These are phyloP conservation scores for Hypomyces rosellus DNA, from an alignment of 2,329 filamentous ascomycete genomes.

Conservation along the genomic window DNA sequence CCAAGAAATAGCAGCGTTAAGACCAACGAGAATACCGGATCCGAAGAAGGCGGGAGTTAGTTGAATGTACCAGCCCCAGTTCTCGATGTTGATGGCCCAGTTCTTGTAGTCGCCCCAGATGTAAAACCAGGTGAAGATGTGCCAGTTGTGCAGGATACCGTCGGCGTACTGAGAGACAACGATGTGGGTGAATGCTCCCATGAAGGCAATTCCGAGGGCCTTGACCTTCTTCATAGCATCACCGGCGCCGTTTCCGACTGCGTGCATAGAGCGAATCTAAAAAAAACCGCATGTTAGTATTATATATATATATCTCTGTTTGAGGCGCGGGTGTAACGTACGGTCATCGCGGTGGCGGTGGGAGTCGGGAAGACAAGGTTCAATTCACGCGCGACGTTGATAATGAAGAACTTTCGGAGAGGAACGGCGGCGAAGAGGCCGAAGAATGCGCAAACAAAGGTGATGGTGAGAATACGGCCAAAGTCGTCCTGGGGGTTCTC, in stretches of 20 bases:
- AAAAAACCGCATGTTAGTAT: not conserved
- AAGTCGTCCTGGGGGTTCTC: slow-evolving; percentile 49
- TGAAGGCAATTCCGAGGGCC: slow-evolving; percentile 46
- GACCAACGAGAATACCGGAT: slow-evolving; percentile 43
- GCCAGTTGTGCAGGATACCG: slow-evolving; percentile 56
- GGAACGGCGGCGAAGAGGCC: slow-evolving; percentile 58
- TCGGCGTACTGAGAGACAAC: slow-evolving; percentile 53
- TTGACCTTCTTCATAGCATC: slow-evolving; percentile 52
- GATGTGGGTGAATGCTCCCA: slow-evolving; percentile 43
- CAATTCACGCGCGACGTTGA: slow-evolving; percentile 56
- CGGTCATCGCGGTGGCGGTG: slow-evolving; percentile 53
- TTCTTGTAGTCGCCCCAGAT: slow-evolving; percentile 49
- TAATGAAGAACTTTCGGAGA: slow-evolving; percentile 62
- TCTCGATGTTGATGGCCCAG: slow-evolving; percentile 46
- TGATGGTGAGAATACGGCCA: slow-evolving; percentile 52
- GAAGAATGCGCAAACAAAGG: slow-evolving; percentile 57
- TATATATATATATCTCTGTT: not conserved
- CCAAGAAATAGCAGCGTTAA: slow-evolving; percentile 53
- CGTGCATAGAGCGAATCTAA: slow-evolving; percentile 56
- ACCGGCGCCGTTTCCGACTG: slow-evolving; percentile 42
- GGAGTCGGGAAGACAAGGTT: slow-evolving; percentile 54
- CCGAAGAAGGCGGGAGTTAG: slow-evolving; percentile 57
- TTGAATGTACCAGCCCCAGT: slow-evolving; percentile 57
- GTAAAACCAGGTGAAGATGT: slow-evolving; percentile 47
- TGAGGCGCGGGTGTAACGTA: not conserved